These are phyloP conservation scores for Cavenderia fasciculata DNA, from an alignment of 78 protist genomes.

Conservation along the genomic window DNA sequence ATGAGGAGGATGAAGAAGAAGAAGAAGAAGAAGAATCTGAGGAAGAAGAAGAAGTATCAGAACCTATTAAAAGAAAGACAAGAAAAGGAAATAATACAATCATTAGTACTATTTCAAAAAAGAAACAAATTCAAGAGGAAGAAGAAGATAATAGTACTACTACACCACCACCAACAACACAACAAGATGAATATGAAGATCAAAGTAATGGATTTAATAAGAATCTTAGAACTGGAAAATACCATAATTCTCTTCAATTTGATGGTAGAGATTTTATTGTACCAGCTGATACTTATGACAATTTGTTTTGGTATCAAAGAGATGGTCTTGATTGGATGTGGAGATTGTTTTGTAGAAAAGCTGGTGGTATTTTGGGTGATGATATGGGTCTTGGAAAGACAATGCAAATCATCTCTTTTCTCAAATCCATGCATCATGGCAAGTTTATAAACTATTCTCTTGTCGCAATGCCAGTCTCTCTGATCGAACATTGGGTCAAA, in stretches of 20 bases:
- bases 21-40: neutral
- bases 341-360: constrained; percentile 17
- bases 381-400: constrained; percentile 91
- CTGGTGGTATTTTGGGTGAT: constrained; percentile 82
- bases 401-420: constrained; percentile 69
- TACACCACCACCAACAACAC: neutral
- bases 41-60: too few relatives aligned
- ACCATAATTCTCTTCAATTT: neutral
- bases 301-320: constrained; percentile 70
- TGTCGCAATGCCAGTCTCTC: constrained; percentile 61
- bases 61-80: too few relatives aligned
- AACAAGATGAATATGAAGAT: constrained; percentile 18
- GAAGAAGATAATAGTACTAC: neutral
- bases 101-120: too few relatives aligned
- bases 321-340: constrained; percentile 76
- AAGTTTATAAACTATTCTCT: neutral
- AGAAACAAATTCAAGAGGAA: too few relatives aligned
- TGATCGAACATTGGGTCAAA: constrained; percentile 63
- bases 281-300: constrained; percentile 3
- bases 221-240: neutral
- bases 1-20: constrained; percentile 9
- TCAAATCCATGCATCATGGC: constrained; percentile 2
- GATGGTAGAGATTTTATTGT: constrained; percentile 11
- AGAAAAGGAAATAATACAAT: too few relatives aligned
- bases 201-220: constrained; percentile 60